These are phyloP conservation scores for Paecilomyces niveus DNA, from an alignment of 2,329 filamentous ascomycete genomes.

Conservation along the genomic window DNA sequence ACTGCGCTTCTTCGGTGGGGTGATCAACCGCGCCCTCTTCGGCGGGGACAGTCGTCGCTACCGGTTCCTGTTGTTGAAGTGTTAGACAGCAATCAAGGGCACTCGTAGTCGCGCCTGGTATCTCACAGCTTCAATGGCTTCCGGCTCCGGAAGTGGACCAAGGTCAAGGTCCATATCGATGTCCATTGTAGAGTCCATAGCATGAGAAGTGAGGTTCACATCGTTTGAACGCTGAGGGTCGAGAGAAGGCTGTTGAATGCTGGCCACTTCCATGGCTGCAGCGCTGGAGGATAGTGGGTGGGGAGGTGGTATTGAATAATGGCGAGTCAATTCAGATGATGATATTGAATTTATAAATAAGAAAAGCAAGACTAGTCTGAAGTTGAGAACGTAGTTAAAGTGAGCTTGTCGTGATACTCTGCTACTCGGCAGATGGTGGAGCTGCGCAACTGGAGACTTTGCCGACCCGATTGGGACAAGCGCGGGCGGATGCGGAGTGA, in stretches of 20 bases:
- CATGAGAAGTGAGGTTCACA: constrained; percentile 5
- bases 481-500: not conserved
- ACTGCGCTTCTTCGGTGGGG: constrained; percentile 26
- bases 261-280: constrained; percentile 13
- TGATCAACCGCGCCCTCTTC: constrained; percentile 18
- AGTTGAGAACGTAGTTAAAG: not conserved
- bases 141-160: constrained; percentile 40
- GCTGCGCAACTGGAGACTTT: not conserved
- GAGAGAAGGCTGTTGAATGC: constrained; percentile 8
- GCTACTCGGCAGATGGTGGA: not conserved
- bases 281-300: not conserved
- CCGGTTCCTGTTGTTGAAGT: constrained; percentile 14
- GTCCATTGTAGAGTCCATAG: constrained; percentile 48
- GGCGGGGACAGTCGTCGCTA: constrained; percentile 6
- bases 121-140: constrained; percentile 27
- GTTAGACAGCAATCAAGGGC: not conserved
- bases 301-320: not conserved
- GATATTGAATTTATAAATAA: not conserved
- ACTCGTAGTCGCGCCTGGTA: not conserved
- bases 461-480: not conserved
- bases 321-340: not conserved
- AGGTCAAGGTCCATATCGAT: constrained; percentile 65
- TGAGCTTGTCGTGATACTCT: not conserved
- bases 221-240: constrained; percentile 7
- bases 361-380: not conserved